Conservation (phyloP, 78 protist genomes). For the Monocercomonoides exilis region DNA sequence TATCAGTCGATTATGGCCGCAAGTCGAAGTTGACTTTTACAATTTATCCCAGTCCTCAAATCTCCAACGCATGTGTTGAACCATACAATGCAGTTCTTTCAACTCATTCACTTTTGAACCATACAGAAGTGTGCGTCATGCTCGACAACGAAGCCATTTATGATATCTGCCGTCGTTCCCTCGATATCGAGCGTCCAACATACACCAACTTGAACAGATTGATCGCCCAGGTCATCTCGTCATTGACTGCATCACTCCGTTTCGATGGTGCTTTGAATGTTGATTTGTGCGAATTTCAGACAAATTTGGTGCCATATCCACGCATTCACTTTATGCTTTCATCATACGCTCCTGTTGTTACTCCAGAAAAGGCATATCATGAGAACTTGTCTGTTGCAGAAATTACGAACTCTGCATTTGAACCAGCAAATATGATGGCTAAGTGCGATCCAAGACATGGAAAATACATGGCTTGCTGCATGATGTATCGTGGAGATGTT, state of each 20-base stretch:
- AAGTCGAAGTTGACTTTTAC: neutral
- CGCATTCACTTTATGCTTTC: too few species aligned
- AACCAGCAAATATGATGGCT: conserved; percentile 29
- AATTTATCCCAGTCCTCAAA: conserved; percentile 34
- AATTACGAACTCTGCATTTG: conserved; percentile 31
- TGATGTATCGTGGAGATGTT: conserved; percentile 96
- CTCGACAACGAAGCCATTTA: too few species aligned
- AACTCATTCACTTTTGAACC: conserved; percentile 10
- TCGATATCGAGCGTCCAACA: too few species aligned
- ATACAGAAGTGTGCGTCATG: conserved; percentile 9
- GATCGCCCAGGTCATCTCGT: too few species aligned
- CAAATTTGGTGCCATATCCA: conserved; percentile 46
- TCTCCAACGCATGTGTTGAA: conserved; percentile 35
- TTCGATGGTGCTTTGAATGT: too few species aligned
- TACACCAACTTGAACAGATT: too few species aligned
- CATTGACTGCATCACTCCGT: too few species aligned
- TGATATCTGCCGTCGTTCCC: too few species aligned
- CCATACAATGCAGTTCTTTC: conserved; percentile 48
- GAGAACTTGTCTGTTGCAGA: conserved; percentile 32
- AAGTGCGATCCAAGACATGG: conserved; percentile 70
- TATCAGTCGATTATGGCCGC: conserved; percentile 90
- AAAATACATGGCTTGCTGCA: too few species aligned
- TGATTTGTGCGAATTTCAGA: conserved; percentile 17
- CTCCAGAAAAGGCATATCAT: conserved; percentile 24
- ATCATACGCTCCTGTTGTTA: conserved; percentile 35